Evolutionary conservation across 2,329 filamentous ascomycete genomes (phyloP).

Genomic region (Gaeumannomyces sp.): DNA sequence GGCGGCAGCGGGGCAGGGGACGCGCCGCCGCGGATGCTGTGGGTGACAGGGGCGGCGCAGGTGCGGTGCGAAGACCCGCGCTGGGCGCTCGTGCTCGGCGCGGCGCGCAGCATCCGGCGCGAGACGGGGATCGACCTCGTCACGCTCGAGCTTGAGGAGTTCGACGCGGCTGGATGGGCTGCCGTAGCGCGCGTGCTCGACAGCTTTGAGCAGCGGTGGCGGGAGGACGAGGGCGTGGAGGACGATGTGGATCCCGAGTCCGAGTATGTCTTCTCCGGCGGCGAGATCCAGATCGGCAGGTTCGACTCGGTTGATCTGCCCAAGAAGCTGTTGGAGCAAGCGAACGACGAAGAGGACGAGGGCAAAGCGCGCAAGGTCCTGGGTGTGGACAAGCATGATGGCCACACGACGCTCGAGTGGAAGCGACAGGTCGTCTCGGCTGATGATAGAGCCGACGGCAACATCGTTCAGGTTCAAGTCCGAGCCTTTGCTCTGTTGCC

Average conservation of each 20-base stretch:
- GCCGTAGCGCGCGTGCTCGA: constrained; percentile 27
- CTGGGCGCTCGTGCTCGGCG: constrained; percentile 24
- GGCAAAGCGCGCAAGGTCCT: neutral
- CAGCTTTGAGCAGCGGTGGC: constrained; percentile 6
- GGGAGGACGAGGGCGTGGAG: neutral
- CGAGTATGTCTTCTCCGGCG: constrained; percentile 8
- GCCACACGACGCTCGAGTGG: neutral
- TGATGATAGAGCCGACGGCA: neutral
- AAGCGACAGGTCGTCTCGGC: neutral
- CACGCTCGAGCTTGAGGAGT: constrained; percentile 24
- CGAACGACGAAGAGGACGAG: neutral
- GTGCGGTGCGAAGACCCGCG: constrained; percentile 21
- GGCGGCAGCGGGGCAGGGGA: neutral
- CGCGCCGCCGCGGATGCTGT: constrained; percentile 19
- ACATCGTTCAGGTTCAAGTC: neutral
- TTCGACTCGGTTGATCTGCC: constrained; percentile 3
- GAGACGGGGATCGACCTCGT: constrained; percentile 23
- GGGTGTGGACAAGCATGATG: neutral
- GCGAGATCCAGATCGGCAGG: constrained; percentile 5
- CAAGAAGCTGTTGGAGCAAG: neutral
- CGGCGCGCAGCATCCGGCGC: constrained; percentile 22
- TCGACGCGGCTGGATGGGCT: constrained; percentile 11
- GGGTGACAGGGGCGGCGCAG: constrained; percentile 26
- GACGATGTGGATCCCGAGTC: constrained; percentile 3
- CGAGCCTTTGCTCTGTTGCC: neutral